These are phyloP conservation scores for Cytidiella melzeri DNA, from an alignment of 768 basidiomycete species.

Conservation along the genomic window DNA sequence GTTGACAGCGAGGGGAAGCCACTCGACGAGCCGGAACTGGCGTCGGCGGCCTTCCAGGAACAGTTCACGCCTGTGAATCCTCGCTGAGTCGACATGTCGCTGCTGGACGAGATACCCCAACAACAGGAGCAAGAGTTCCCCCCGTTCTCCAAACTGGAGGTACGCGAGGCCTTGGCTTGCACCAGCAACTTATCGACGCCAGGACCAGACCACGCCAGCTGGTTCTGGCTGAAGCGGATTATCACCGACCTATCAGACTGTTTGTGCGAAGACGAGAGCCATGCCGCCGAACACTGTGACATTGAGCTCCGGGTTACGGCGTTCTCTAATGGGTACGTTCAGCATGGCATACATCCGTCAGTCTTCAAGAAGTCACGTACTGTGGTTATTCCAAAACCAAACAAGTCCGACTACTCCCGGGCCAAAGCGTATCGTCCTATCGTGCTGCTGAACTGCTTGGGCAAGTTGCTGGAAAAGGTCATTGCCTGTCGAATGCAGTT, in stretches of 20 bases:
- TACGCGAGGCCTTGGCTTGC: slow-evolving; percentile 7
- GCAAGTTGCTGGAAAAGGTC: too few relatives aligned
- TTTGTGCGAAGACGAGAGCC: neutral
- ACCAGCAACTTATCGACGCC: slow-evolving; percentile 13
- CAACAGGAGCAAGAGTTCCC: too few relatives aligned
- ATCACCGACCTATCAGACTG: neutral
- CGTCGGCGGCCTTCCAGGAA: slow-evolving; percentile 8
- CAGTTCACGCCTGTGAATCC: too few relatives aligned
- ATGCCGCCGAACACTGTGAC: neutral
- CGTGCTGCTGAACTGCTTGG: too few relatives aligned
- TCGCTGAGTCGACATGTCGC: neutral
- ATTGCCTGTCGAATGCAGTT: too few relatives aligned
- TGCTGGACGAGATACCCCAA: too few relatives aligned
- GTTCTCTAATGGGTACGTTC: slow-evolving; percentile 12
- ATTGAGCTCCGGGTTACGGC: neutral
- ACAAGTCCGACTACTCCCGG: slow-evolving; percentile 17
- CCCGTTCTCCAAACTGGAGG: too few relatives aligned
- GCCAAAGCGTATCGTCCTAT: slow-evolving; percentile 24
- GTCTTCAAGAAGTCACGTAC: slow-evolving; percentile 13
- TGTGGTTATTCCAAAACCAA: too few relatives aligned
- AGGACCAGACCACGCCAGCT: slow-evolving; percentile 11
- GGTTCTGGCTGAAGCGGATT: too few relatives aligned
- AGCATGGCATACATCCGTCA: slow-evolving; percentile 8
- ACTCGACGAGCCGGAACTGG: neutral
- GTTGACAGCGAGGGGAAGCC: neutral